Base-by-base conservation (phyloP, 495 filamentous ascomycete genomes). In the Hypoxylon rickii region DNA sequence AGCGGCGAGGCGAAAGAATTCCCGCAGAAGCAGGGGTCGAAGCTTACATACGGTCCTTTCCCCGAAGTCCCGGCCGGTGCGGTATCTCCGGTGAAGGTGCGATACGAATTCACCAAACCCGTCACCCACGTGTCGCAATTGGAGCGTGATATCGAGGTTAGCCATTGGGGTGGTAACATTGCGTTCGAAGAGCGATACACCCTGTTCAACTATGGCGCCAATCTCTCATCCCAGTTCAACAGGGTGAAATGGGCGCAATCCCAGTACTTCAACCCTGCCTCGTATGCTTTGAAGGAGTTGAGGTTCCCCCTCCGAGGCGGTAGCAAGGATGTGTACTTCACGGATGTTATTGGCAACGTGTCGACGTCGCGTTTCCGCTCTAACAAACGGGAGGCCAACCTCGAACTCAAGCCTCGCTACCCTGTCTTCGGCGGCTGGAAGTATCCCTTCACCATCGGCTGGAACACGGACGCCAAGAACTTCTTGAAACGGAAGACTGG, bases 371-470 rank as follows among this genome's bases (percentile, higher is more conserved):
- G 84, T 63, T 98, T 92, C 79, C 83, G 94, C 50, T 86, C 83
- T 51, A 88, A 84, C 59, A 80, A 79, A 69, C 82, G 87, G 1
- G 91, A 96, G 64, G 90, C 89, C 24, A 76, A 83, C 48, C 81
- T 97, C 32, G 94, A 97, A 73, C 82, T 97, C 54, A 91, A 89
- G 73, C 95, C 95, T 12, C 81, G 94, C 21, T 98, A 90, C 71
- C 94, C 94, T 6, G 67, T 98, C 18, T 97, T 97, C 65, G 94
- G 94, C 39, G 90, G 89, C 43, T 98, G 94, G 94, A 96, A 96
- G 72, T 97, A 96, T 67, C 92, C 87, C 55, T 98, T 97, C 76
- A 87, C 86, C 38, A 82, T 97, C 37, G 95, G 94, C 52, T 98
- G 94, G 93, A 90, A 96, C 76, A 87, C 88, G 45, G 83, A 93